Evolutionary conservation across 2,329 filamentous ascomycete species (phyloP), one percentile per base, ranked within the genome.

Genomic region (Aureobasidium sp.): DNA sequence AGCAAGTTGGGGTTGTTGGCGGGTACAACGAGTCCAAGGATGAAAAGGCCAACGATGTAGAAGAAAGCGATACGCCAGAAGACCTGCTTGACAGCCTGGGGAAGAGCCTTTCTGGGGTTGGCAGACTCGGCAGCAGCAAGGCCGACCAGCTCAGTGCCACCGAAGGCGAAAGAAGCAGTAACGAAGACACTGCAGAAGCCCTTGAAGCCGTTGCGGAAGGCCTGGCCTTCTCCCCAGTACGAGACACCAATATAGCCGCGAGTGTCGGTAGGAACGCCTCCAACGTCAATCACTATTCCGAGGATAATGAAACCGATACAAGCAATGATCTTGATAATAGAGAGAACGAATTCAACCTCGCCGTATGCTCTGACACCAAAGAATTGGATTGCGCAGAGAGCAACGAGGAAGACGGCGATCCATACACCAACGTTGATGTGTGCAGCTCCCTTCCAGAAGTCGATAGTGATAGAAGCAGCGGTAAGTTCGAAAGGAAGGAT

Each of bases 221-320:
- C 71, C 30, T 69, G 68, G 5, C 69, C 69, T n/a, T 68, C 51
- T 29, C 66, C 61, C 71, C 71, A 73, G 74, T 82, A 85, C 45
- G 78, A 77, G 25, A 79, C 83, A 16, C 86, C 85, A 48, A 86
- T 81, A 69, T 86, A 85, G 41, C 82, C 80, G 66, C 77, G 72
- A 63, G 76, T 67, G 62, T 80, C 71, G 0, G 74, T 76, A 3
- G 85, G 83, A 1, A 84, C 85, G 57, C 81, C 84, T 47, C 83
- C 84, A 59, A 75, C 77, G 69, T 84, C 79, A 67, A 86, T 79
- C 61, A 85, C 72, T 59, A 86, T 84, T 47, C 81, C 84, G 30
- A 87, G 74, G 65, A 88, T 79, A 69, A 88, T 87, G 70, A 88
- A 87, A 5, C 84, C 85, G 9, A 81, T 74, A 67, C 81, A 80